These are phyloP conservation scores for Viola odorata DNA, from an alignment of 345 rosid genomes.

Conservation along the genomic window DNA sequence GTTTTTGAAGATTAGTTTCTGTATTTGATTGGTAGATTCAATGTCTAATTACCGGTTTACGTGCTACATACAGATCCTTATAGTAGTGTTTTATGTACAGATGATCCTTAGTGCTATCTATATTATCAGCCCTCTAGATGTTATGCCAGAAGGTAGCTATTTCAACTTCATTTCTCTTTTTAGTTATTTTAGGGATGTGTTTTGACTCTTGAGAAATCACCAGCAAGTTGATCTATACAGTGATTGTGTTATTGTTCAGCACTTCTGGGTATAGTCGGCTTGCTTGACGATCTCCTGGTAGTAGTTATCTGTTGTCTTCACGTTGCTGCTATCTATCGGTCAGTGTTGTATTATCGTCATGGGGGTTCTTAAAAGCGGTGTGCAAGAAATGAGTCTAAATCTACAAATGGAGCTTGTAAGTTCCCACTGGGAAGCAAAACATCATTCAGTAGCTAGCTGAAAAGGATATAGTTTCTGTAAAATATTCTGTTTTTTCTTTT, in stretches of 20 bases:
- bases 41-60: neutral
- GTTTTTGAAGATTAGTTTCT: too few species aligned
- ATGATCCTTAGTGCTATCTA: constrained; percentile 57
- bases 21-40: neutral
- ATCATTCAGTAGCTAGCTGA: neutral
- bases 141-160: constrained; percentile 82
- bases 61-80: neutral
- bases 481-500: too few species aligned
- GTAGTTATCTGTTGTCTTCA: constrained; percentile 65
- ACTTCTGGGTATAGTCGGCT: constrained; percentile 65
- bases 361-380: constrained; percentile 37
- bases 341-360: constrained; percentile 72
- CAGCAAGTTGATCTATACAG: too few species aligned
- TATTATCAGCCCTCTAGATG: constrained; percentile 78
- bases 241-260: constrained; percentile 28
- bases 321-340: constrained; percentile 78
- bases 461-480: neutral
- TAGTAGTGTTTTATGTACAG: constrained; percentile 31
- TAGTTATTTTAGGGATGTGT: neutral
- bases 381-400: neutral
- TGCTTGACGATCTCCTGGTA: constrained; percentile 71
- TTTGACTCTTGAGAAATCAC: neutral
- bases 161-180: neutral
- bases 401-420: neutral
- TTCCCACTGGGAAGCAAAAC: neutral